These are phyloP conservation scores for Cladosporium sp. DNA, from an alignment of 2,329 filamentous ascomycete genomes.

Conservation along the genomic window DNA sequence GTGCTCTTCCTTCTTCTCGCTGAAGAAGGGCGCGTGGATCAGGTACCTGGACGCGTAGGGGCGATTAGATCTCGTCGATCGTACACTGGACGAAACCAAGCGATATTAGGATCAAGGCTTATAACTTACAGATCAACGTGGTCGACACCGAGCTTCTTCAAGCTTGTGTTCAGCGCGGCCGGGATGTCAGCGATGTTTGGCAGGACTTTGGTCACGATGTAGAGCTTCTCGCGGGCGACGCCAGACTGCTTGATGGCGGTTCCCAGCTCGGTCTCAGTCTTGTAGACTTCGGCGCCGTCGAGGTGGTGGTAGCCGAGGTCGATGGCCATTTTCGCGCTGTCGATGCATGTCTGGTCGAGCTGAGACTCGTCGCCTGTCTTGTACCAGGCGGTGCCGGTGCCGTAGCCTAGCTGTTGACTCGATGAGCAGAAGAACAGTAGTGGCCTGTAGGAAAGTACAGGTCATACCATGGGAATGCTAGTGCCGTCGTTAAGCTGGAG, in stretches of 20 bases:
- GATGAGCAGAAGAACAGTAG: background rate
- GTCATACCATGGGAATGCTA: conserved; percentile 66
- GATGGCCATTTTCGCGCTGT: conserved; percentile 62
- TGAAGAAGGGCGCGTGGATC: conserved; percentile 62
- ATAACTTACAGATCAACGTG: conserved; percentile 60
- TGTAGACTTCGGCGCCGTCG: conserved; percentile 69
- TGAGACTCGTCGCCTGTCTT: conserved; percentile 50
- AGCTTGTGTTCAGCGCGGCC: conserved; percentile 54
- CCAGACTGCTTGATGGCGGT: conserved; percentile 46
- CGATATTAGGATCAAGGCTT: no score
- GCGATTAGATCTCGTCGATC: no score
- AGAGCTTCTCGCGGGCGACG: conserved; percentile 49
- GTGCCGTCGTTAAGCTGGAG: conserved; percentile 74
- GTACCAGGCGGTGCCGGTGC: conserved; percentile 70
- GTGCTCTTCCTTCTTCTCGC: conserved; percentile 53
- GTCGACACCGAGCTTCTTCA: conserved; percentile 61
- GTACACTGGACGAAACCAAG: background rate
- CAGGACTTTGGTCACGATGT: conserved; percentile 58
- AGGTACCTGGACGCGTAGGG: conserved; percentile 50
- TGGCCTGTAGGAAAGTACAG: background rate
- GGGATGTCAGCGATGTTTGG: conserved; percentile 57
- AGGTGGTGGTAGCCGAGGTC: conserved; percentile 70
- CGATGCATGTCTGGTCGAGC: conserved; percentile 59
- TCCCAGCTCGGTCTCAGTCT: conserved; percentile 53
- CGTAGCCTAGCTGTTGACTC: conserved; percentile 62